Evolutionary conservation across 768 basidiomycete species (phyloP).

Genomic region (Wakefieldia striispora): DNA sequence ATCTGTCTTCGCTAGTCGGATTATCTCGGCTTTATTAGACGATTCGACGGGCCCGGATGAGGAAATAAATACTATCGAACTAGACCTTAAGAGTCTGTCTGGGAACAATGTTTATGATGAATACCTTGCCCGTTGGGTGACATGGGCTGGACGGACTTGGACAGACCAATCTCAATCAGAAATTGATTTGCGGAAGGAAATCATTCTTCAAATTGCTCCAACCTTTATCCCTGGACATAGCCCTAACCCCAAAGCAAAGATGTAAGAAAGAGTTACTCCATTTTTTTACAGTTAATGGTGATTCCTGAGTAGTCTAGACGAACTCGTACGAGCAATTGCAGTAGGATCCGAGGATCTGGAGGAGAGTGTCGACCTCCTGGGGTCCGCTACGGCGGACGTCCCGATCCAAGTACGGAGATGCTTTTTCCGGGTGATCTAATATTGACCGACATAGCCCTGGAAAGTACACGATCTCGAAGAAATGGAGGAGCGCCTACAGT

Average conservation of each 20-base stretch:
- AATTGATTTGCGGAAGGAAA: constrained; percentile 44
- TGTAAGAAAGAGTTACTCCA: constrained; percentile 31
- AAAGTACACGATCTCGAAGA: constrained; percentile 43
- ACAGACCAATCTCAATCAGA: constrained; percentile 33
- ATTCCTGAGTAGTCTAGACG: constrained; percentile 16
- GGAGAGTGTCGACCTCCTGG: constrained; percentile 18
- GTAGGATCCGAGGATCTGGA: constrained; percentile 20
- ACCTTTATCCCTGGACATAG: constrained; percentile 41
- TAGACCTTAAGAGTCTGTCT: constrained; percentile 18
- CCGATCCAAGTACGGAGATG: constrained; percentile 17
- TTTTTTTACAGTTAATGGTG: constrained; percentile 5
- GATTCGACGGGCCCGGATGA: constrained; percentile 10
- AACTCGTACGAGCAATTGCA: constrained; percentile 20
- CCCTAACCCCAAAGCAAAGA: constrained; percentile 24
- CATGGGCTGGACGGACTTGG: constrained; percentile 54
- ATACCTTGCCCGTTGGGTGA: constrained; percentile 68
- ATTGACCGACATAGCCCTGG: constrained; percentile 45
- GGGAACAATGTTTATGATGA: constrained; percentile 47
- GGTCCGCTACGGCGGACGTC: background rate
- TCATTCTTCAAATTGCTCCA: constrained; percentile 45
- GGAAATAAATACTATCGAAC: constrained; percentile 16
- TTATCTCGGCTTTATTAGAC: constrained; percentile 38
- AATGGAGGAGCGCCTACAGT: constrained; percentile 54
- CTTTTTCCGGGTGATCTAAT: background rate
- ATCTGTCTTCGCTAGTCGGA: constrained; percentile 43